Evolutionary conservation across 169 alveolate species (phyloP).

Genomic region (Plasmodium blacklocki): DNA sequence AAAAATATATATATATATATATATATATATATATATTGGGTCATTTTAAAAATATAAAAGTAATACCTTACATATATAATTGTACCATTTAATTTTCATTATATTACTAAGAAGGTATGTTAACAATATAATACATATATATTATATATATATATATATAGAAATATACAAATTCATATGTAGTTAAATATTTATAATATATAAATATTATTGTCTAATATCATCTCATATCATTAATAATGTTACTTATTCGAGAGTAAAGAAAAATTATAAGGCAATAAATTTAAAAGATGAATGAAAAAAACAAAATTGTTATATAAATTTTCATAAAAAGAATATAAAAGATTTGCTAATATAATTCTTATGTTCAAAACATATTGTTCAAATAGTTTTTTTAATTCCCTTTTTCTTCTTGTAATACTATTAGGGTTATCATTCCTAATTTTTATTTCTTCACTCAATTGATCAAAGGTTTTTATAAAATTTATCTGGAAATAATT

Average conservation of each 20-base stretch:
- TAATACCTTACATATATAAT: no score
- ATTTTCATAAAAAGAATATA: constrained; percentile 32
- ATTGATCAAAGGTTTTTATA: constrained; percentile 16
- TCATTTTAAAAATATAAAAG: background rate
- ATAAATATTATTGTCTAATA: no score
- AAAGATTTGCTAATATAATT: constrained; percentile 16
- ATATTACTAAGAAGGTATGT: no score
- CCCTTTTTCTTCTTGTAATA: constrained; percentile 20
- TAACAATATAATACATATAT: no score
- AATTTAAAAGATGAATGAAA: constrained; percentile 22
- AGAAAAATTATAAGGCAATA: constrained; percentile 12
- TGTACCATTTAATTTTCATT: no score
- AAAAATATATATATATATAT: constrained; percentile 1
- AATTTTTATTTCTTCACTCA: constrained; percentile 23
- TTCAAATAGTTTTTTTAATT: constrained; percentile 18
- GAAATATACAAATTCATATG: no score
- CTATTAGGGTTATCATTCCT: background rate
- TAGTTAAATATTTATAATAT: no score
- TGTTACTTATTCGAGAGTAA: background rate
- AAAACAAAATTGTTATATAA: constrained; percentile 32
- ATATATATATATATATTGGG: constrained; percentile 1
- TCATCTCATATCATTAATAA: background rate
- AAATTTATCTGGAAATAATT: constrained; percentile 22
- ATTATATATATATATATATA: no score
- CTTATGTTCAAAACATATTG: constrained; percentile 30